Evolutionary conservation across 1,284 basidiomycete species (phyloP).

Genomic region (Xerocomus nothofagi): DNA sequence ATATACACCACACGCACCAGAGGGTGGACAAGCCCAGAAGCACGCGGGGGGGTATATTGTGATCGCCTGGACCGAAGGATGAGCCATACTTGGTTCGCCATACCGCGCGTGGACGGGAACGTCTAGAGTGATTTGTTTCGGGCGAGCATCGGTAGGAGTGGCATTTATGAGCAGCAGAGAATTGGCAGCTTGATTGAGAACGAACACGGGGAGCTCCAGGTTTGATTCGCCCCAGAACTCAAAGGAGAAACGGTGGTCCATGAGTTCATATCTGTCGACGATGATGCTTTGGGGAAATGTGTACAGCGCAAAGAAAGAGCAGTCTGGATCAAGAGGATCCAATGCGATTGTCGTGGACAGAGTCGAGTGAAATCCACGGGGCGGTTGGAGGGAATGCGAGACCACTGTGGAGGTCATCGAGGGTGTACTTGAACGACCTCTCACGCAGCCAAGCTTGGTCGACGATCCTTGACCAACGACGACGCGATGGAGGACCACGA

Average conservation of each 20-base stretch:
- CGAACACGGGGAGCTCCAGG: slow-evolving; percentile 36
- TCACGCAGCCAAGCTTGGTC: too few species aligned
- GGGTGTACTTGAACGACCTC: background rate
- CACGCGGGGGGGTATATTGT: slow-evolving; percentile 23
- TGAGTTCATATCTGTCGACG: slow-evolving; percentile 33
- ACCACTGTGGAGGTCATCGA: slow-evolving; percentile 22
- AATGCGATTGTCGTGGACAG: slow-evolving; percentile 27
- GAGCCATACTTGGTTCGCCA: slow-evolving; percentile 20
- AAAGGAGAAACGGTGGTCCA: slow-evolving; percentile 28
- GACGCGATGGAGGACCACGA: slow-evolving; percentile 21
- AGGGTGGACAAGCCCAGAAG: slow-evolving; percentile 32
- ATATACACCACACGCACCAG: slow-evolving; percentile 18
- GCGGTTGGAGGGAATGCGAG: slow-evolving; percentile 25
- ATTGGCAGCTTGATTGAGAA: slow-evolving; percentile 21
- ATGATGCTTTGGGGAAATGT: slow-evolving; percentile 30
- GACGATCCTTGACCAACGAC: too few species aligned
- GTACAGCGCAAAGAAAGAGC: slow-evolving; percentile 31
- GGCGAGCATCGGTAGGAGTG: slow-evolving; percentile 4
- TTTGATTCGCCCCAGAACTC: slow-evolving; percentile 35
- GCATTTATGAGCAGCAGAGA: slow-evolving; percentile 27
- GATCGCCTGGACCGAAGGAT: slow-evolving; percentile 12
- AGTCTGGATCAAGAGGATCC: slow-evolving; percentile 8
- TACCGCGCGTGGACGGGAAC: slow-evolving; percentile 34
- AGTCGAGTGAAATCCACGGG: slow-evolving; percentile 33
- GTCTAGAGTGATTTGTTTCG: slow-evolving; percentile 16